Base-by-base conservation (phyloP, 2,329 filamentous ascomycete genomes). In the Paraconiothyrium sp. region DNA sequence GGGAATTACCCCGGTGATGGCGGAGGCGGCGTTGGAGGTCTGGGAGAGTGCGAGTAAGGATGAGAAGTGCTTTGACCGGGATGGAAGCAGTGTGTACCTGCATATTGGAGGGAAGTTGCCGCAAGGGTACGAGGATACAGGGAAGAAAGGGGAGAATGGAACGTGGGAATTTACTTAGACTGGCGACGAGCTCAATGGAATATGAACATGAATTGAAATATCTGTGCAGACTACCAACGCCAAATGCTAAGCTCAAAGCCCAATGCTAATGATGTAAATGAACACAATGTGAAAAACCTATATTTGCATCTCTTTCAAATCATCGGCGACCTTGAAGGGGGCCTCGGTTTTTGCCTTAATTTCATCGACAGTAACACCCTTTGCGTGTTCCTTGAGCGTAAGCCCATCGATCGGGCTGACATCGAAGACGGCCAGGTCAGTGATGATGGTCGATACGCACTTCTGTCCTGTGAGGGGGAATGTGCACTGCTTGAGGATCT, bases 361-460 rank as follows among this genome's bases (percentile, higher is more conserved):
- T 83, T 97, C 93, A 9, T 97, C 93, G 6, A 97, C 91, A 0
- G 91, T 94, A 6, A 96, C 92, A 34, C 92, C 92, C 65, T 95
- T 92, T 1, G 93, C 93, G 73, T 95, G 87, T 81, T 97, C 93
- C 67, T 93, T 84, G 57, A 97, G 83, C 4, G 91, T 95, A 69
- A 97, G 83, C 0, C 93, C 93, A 27, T 90, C 84, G 2, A 89
- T 83, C 68, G 92, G 92, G 78, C 96, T 91, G 58, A 95, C 92
- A 63, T 94, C 89, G 72, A 81, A 80, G 3, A 77, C 75, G 56
- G 75, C 76, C 11, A 80, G 58, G 52, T 80, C 78, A 1, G 78
- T 79, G 47, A 80, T 79, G 52, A 80, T 80, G 1, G 76, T 78
- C 24, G 70, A 74, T 9, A 80, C 77, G 59, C 76, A 79, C 63